phyloP scores from a whole-genome alignment of 1,284 basidiomycete species.

The Singerocomus inundabilis region DNA sequence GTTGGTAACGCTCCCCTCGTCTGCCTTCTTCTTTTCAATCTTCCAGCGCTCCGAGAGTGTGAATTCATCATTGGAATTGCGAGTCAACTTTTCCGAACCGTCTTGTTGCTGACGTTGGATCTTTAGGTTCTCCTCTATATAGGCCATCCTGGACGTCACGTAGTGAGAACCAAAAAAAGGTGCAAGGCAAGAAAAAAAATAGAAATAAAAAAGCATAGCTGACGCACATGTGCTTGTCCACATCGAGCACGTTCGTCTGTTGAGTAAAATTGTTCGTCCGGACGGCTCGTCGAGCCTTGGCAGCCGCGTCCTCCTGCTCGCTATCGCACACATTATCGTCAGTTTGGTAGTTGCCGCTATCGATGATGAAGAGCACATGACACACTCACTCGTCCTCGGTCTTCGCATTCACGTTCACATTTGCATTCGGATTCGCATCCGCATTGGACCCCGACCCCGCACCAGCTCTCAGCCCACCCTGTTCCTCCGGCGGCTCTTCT shows the following conservation, averaged over 20 bases:
- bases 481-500: conserved; percentile 47
- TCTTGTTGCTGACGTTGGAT: conserved; percentile 65
- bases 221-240: conserved; percentile 95
- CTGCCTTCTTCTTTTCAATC: conserved; percentile 53
- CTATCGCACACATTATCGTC: conserved; percentile 30
- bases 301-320: conserved; percentile 62
- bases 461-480: conserved; percentile 51
- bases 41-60: conserved; percentile 76
- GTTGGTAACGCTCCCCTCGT: conserved; percentile 92
- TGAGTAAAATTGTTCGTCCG: conserved; percentile 93
- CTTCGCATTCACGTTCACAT: conserved; percentile 38
- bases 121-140: conserved; percentile 91
- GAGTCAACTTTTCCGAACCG: conserved; percentile 42
- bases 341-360: no score
- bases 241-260: conserved; percentile 93
- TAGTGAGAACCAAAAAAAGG: neutral
- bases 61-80: conserved; percentile 71
- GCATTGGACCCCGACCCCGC: no score
- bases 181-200: neutral
- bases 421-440: neutral
- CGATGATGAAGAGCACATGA: conserved; percentile 30
- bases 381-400: conserved; percentile 53
- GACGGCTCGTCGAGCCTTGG: conserved; percentile 72
- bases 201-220: neutral
- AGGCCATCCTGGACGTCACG: conserved; percentile 87